Conservation (phyloP, 2,329 filamentous ascomycete genomes). For the Cadophora gregata region DNA sequence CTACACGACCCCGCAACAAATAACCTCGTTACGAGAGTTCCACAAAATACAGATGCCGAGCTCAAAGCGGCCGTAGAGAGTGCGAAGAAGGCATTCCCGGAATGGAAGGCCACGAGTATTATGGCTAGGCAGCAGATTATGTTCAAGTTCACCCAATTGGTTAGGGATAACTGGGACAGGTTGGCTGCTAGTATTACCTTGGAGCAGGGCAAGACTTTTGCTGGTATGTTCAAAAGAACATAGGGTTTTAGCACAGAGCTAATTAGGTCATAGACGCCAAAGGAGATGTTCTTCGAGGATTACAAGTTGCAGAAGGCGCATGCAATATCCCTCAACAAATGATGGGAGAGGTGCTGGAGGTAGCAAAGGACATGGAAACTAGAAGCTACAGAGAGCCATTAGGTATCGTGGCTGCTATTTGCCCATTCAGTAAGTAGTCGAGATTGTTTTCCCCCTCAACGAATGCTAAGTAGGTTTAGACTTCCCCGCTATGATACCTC, state of each 20-base stretch:
- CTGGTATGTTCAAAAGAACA: slow-evolving; percentile 44
- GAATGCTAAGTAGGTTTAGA: slow-evolving; percentile 53
- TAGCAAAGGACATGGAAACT: slow-evolving; percentile 90
- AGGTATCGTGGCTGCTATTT: slow-evolving; percentile 82
- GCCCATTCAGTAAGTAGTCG: slow-evolving; percentile 77
- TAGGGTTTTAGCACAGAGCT: neutral
- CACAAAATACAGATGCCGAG: slow-evolving; percentile 80
- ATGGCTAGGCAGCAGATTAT: slow-evolving; percentile 82
- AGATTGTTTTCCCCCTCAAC: neutral
- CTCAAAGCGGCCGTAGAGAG: slow-evolving; percentile 77
- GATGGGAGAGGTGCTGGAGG: slow-evolving; percentile 83
- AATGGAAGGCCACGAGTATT: slow-evolving; percentile 75
- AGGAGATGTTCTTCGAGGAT: slow-evolving; percentile 80
- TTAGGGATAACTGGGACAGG: slow-evolving; percentile 84
- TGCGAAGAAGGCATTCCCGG: slow-evolving; percentile 76
- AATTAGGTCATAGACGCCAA: slow-evolving; percentile 62
- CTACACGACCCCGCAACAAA: slow-evolving; percentile 85
- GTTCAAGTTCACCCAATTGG: slow-evolving; percentile 83
- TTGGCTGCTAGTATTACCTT: slow-evolving; percentile 84
- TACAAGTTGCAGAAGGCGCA: slow-evolving; percentile 85
- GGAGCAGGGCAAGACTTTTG: slow-evolving; percentile 89
- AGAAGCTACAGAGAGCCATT: slow-evolving; percentile 81
- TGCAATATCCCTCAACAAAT: slow-evolving; percentile 82
- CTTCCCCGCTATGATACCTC: slow-evolving; percentile 90
- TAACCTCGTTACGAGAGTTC: slow-evolving; percentile 82